A percentile compares a stretch with the other conserved stretches of the same genome.
phyloP scores from a whole-genome alignment of 176 grass and related monocot genomes.

The Stipa capillata region DNA sequence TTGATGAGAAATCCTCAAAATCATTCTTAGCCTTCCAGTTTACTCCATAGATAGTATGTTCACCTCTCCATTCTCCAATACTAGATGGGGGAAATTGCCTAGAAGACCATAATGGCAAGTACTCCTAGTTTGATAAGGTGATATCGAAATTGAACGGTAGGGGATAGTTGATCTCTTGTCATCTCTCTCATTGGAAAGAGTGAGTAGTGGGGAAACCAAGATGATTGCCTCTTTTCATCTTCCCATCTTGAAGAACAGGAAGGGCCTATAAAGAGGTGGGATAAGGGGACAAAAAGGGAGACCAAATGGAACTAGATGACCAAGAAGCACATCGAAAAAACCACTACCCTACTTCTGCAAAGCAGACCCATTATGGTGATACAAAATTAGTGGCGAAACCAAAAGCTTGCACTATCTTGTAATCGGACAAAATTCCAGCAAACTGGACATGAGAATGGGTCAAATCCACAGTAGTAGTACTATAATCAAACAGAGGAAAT shows the following conservation, averaged over 20 bases:
- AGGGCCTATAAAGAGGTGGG: not conserved
- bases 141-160: not conserved
- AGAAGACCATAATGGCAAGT: not conserved
- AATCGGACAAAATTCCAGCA: not conserved
- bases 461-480: not conserved
- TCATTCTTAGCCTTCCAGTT: not conserved
- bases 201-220: slow-evolving; percentile 20
- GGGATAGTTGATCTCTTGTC: not conserved
- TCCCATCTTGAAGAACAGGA: slow-evolving; percentile 11
- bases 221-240: slow-evolving; percentile 2
- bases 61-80: not conserved
- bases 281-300: not conserved
- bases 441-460: not conserved
- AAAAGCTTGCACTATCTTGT: not conserved
- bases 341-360: not conserved
- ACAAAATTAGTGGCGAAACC: not conserved
- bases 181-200: slow-evolving; percentile 20
- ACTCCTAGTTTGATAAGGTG: not conserved
- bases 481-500: not conserved
- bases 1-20: not conserved
- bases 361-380: not conserved
- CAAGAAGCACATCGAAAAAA: not conserved
- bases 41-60: not conserved
- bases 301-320: not conserved
- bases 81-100: not conserved